Evolutionary conservation across 257 asterid species (phyloP), one percentile per base, ranked within the genome.

Genomic region (Solanum piurae): DNA sequence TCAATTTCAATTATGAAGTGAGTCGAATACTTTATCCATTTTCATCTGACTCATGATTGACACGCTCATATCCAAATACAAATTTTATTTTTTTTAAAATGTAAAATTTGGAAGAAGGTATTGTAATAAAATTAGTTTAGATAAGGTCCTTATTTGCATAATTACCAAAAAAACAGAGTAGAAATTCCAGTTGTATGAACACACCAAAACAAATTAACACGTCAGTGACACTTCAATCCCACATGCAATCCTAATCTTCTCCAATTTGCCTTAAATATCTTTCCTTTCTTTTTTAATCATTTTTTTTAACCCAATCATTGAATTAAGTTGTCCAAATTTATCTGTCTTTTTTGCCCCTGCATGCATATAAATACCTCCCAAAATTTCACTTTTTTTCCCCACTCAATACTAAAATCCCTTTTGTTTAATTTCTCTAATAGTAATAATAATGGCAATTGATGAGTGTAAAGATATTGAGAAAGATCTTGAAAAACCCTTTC

Each of bases 161-260:
- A 42, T 44, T 40, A 42, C n/a, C 9, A 25, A 72, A 76, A 36
- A 71, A 72, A 72, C 1, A 4, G 29, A 34, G 5, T 7, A 75
- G 2, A 21, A 21, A 75, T 37, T 37, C 74, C 31, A 60, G 42
- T 79, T 79, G 64, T 69, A 88, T 85, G 83, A 71, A 21, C n/a
- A 21, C n/a, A 83, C 20, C 6, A 34, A 52, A 80, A 58, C 71
- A 86, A 42, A 90, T 89, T 86, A 87, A 87, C 95, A 90, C 93
- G 94, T 94, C 94, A 91, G 89, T 89, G 93, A 91, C 95, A 94
- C 95, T 90, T 88, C 87, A 29, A 40, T 80, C 88, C 8, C 88
- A 75, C 46, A 60, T 74, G 75, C 10, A 31, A 31, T 83, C 64
- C 75, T 14, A 69, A 46, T 40, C 21, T 36, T 83, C 49, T 25